Evolutionary conservation across 352 stramenopile species (phyloP), one percentile per base, ranked within the genome.

Genomic region (Phytophthora podocarpi): DNA sequence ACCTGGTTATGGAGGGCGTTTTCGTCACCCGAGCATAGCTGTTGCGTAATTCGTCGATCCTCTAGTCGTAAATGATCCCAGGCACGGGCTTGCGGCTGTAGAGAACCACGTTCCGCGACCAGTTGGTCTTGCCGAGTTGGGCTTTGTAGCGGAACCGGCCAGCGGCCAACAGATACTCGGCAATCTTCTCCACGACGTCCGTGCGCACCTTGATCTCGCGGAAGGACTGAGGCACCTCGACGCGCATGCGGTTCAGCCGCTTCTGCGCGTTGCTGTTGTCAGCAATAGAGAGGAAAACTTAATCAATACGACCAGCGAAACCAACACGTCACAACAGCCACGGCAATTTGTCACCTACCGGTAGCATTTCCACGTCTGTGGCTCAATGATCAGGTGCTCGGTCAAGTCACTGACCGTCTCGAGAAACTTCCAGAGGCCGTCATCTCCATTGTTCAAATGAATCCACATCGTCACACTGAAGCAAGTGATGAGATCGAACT

Each of bases 381-480:
- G 82, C 52, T 95, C 86, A 28, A 95, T 67, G 58, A 95, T 83
- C 27, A 95, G 40, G 42, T 92, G 78, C 42, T 82, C 70, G 12
- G 86, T 74, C 64, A 90, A 74, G 45, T 78, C 66, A 54, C 68
- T 79, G 5, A 95, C 60, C 6, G 60, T 68, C 30, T 90, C 79
- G 11, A 95, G 64, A 57, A 92, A 91, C 28, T 72, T 74, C 72
- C 78, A 87, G 7, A 95, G 67, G 1, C 86, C 86, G 23, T 91
- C 82, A 58, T 95, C 86, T 52, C 86, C 84, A 52, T 95, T 79
- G 52, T 95, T 93, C 23, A 95, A 50, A 50, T 95, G 86, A 53
- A 95, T 93, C 86, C 86, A 95, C 86, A 95, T 95, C 9, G 85
- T 93, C 41, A 95, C 78, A 36, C 86, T 93, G 42, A 93, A 95